Base-by-base conservation (phyloP, 1,139 yeast genomes). In the Yamadazyma taylorii region DNA sequence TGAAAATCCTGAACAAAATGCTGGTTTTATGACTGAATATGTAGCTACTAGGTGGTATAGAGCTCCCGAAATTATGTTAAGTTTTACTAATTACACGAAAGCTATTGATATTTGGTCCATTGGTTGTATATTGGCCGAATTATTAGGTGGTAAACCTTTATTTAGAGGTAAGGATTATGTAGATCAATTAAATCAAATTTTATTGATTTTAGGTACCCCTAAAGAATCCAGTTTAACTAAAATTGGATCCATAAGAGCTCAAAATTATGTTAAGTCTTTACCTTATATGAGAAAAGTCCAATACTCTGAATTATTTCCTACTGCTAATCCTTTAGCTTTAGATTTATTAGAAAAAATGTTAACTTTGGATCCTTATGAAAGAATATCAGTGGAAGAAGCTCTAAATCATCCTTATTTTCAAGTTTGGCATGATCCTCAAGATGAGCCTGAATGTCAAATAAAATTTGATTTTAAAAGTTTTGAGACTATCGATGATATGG, bases 41-140 rank as follows among this genome's bases (percentile, higher is more conserved):
- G 97, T 92, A 23, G 97, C 98, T 22, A 90, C 98, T 1, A 73
- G 97, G 56, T 92, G 98, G 97, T 92, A 92, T 62, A 71, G 98
- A 47, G 98, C 98, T 1, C 98, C 98, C 0, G 98, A 92, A 58
- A 88, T 92, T 60, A 92, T 92, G 92, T 73, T 92, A 40, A 82
- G 94, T 51, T 88, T 87, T 61, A 92, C 92, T 54, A 85, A 89
- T 44, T 92, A 92, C 63, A 85, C 97, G 5, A 89, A 88, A 64
- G 96, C 98, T 17, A 90, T 92, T 43, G 98, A 92, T 59, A 75
- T 92, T 37, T 92, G 98, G 98, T 87, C 96, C 0, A 95, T 90
- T 19, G 98, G 98, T 1, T 92, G 98, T 65, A 90, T 92, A 42
- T 68, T 92, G 41, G 98, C 97, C 0, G 98, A 92, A 57, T 71